Evolutionary conservation across 371 early-diverging fungal species (phyloP).

Genomic region (Rhizopus delemar): DNA sequence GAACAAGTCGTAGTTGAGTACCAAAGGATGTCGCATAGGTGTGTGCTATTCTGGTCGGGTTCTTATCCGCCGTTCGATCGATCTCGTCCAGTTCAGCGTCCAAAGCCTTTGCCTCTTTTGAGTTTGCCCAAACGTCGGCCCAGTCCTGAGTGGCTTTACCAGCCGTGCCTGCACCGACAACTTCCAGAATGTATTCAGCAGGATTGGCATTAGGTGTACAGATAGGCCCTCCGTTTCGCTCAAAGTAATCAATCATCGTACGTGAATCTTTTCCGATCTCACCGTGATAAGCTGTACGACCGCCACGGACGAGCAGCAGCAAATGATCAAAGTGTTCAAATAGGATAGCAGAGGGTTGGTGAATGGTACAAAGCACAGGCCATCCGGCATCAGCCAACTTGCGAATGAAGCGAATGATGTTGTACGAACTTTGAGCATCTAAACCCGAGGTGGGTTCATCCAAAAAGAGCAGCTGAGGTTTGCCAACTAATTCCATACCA

Average conservation of each 20-base stretch:
- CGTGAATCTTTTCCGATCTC: constrained; percentile 60
- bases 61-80: constrained; percentile 23
- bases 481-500: constrained; percentile 73
- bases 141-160: constrained; percentile 61
- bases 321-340: constrained; percentile 83
- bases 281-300: constrained; percentile 78
- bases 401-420: constrained; percentile 72
- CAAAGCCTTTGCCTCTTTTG: constrained; percentile 41
- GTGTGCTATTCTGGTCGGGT: constrained; percentile 17
- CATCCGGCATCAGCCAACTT: constrained; percentile 70
- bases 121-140: constrained; percentile 62
- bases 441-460: constrained; percentile 89
- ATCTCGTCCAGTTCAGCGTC: constrained; percentile 38
- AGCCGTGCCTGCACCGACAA: constrained; percentile 61
- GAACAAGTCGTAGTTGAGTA: constrained; percentile 53
- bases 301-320: constrained; percentile 73
- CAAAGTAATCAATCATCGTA: constrained; percentile 63
- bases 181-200: constrained; percentile 48
- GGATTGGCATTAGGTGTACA: constrained; percentile 59
- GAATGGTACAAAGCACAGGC: constrained; percentile 79
- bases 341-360: constrained; percentile 81
- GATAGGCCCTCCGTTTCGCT: constrained; percentile 59
- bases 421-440: constrained; percentile 66
- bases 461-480: constrained; percentile 76
- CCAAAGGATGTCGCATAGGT: constrained; percentile 36